Evolutionary conservation across 352 stramenopile genomes (phyloP).

Genomic region (Globisporangium yorkense): DNA sequence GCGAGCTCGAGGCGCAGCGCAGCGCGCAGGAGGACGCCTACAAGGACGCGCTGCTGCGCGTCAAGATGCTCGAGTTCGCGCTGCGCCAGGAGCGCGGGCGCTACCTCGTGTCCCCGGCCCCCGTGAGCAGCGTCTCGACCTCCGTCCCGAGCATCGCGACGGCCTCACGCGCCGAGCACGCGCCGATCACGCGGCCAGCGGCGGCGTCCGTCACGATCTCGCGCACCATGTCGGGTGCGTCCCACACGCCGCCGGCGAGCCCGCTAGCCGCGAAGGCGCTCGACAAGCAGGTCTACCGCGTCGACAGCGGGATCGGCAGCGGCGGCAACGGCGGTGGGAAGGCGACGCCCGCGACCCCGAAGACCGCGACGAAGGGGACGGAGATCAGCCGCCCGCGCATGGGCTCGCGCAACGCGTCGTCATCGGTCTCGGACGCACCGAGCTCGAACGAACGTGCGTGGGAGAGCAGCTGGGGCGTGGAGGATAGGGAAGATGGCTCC

Average conservation of each 20-base stretch:
- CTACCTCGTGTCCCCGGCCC: constrained; percentile 71
- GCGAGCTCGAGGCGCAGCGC: constrained; percentile 72
- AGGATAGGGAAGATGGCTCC: not conserved
- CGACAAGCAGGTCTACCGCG: constrained; percentile 47
- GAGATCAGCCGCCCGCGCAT: constrained; percentile 77
- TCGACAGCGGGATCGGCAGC: constrained; percentile 33
- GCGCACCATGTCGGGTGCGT: constrained; percentile 35
- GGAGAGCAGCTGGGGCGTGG: not conserved
- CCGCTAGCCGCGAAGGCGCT: constrained; percentile 20
- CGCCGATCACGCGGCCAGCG: constrained; percentile 14
- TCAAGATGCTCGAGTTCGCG: constrained; percentile 89
- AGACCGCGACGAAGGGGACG: constrained; percentile 49
- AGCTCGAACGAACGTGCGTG: constrained; percentile 30
- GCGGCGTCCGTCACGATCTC: constrained; percentile 35
- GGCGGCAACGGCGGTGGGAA: constrained; percentile 16
- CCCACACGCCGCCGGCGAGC: constrained; percentile 25
- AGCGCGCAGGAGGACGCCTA: constrained; percentile 76
- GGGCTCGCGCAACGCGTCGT: constrained; percentile 42
- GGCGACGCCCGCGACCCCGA: constrained; percentile 29
- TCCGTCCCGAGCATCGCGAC: constrained; percentile 10
- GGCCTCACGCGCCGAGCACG: constrained; percentile 35
- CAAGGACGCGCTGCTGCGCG: constrained; percentile 77
- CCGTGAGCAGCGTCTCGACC: constrained; percentile 35
- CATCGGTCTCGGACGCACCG: constrained; percentile 19
- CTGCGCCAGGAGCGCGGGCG: constrained; percentile 67